phyloP scores from a whole-genome alignment of 345 rosid species.

The Heritiera littoralis region DNA sequence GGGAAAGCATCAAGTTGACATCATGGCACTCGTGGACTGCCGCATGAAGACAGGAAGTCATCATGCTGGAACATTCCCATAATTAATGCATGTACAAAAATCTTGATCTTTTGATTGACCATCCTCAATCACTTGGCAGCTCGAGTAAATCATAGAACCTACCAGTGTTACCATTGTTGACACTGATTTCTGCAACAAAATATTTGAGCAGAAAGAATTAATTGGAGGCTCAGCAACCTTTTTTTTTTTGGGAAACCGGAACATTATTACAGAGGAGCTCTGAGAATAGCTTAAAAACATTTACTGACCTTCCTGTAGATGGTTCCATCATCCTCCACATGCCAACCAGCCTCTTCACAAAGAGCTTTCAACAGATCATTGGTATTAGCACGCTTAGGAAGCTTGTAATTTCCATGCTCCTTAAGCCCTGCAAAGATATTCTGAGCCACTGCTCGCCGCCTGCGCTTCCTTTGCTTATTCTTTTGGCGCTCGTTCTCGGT shows the following conservation, averaged over 20 bases:
- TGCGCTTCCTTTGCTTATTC: conserved; percentile 44
- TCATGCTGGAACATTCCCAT: not conserved
- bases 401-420: conserved; percentile 42
- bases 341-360: conserved; percentile 57
- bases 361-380: conserved; percentile 50
- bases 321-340: conserved; percentile 51
- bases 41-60: not conserved
- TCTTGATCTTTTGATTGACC: not conserved
- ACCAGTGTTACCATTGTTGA: not conserved
- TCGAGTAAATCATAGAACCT: not conserved
- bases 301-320: conserved; percentile 34
- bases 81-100: conserved; percentile 16
- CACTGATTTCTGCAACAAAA: not conserved
- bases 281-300: not conserved
- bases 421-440: conserved; percentile 53
- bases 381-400: conserved; percentile 38
- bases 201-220: not conserved
- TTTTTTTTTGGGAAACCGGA: not conserved
- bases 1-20: conserved; percentile 1
- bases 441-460: conserved; percentile 35
- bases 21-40: not conserved
- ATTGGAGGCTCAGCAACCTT: no score
- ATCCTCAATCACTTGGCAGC: conserved; percentile 5
- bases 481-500: conserved; percentile 38
- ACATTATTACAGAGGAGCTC: not conserved